A percentile compares a stretch with the other conserved stretches of the same genome.
These are phyloP conservation scores for Sporothrix curviconia DNA, from an alignment of 2,329 filamentous ascomycete species.

Conservation along the genomic window DNA sequence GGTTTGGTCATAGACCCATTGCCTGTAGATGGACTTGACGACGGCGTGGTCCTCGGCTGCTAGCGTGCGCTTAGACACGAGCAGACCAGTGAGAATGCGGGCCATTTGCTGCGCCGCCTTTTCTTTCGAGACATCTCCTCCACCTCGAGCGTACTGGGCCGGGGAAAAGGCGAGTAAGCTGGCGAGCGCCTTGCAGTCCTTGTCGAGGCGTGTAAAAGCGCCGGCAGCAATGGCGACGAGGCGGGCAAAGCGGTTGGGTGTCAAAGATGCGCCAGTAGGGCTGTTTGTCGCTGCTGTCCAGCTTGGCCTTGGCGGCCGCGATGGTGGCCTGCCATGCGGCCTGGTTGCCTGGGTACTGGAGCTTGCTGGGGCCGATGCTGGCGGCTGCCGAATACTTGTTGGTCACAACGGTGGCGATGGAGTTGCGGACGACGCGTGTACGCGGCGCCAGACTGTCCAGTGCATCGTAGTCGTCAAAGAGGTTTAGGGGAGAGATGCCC, in stretches of 20 bases:
- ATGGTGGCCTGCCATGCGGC: constrained; percentile 17
- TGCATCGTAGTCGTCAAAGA: constrained; percentile 16
- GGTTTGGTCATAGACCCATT: constrained; percentile 43
- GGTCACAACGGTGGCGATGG: constrained; percentile 18
- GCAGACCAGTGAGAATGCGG: constrained; percentile 33
- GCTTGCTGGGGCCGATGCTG: constrained; percentile 6
- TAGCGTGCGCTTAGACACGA: constrained; percentile 33
- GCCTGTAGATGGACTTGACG: constrained; percentile 37
- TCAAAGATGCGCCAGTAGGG: neutral
- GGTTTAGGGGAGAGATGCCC: constrained; percentile 1
- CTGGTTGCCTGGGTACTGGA: constrained; percentile 25
- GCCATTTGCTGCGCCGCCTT: constrained; percentile 29
- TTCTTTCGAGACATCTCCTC: neutral
- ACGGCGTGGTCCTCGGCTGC: constrained; percentile 36
- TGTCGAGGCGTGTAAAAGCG: constrained; percentile 29
- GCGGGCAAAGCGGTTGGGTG: constrained; percentile 19
- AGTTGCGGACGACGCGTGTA: constrained; percentile 18
- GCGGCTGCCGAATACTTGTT: constrained; percentile 21
- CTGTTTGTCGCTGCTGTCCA: neutral
- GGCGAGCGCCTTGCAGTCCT: constrained; percentile 28
- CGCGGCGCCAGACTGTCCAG: constrained; percentile 16
- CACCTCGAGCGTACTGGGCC: neutral
- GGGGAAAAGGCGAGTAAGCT: constrained; percentile 25
- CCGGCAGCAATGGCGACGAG: constrained; percentile 26
- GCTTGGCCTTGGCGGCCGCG: constrained; percentile 7